Evolutionary conservation across 768 basidiomycete species (phyloP), one percentile per base, ranked within the genome.

Genomic region (Lentinula edodes): DNA sequence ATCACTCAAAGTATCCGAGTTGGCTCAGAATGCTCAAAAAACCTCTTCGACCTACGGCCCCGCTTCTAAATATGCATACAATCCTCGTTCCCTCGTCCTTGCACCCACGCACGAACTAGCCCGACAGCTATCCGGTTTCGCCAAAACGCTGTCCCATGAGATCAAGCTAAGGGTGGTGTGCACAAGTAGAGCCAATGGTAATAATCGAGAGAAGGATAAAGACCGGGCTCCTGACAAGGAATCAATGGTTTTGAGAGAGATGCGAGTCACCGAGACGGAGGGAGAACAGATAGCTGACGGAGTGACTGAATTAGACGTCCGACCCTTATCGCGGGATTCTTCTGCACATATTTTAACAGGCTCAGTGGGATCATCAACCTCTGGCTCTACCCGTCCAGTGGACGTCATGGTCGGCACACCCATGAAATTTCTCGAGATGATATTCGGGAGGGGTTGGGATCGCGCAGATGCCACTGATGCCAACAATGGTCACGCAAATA

Each of bases 71-170:
- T 69, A 70, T n/a, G 67, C 74, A 4, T 70, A 86, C 16, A 84
- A 82, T 63, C 94, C 94, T 0, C 86, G 92, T 1, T 91, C 88
- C 0, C 75, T 97, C 51, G 77, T 97, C 51, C 81, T 96, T 15
- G 89, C 91, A 1, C 93, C 93, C 0, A 95, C 94, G 0, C 94
- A 96, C 69, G 94, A 96, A 70, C 83, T 97, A 15, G 80, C 90
- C 2, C 83, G 94, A 3, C 94, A 95, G 69, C 78, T 95, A 0
- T 81, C 92, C 0, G 71, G 73, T 0, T 89, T 88, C 61, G 87
- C 92, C 2, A 95, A 95, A 67, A 73, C 80, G 2, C 77, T 96
- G 1, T 73, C 88, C 28, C 93, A 95, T 72, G 73, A 83, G 15
- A 78, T 85, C 66, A 93, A 92, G 70, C 78, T 95, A 12, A 85